Conservation (phyloP, 768 basidiomycete species). For the Boletus vinaceobasis region DNA sequence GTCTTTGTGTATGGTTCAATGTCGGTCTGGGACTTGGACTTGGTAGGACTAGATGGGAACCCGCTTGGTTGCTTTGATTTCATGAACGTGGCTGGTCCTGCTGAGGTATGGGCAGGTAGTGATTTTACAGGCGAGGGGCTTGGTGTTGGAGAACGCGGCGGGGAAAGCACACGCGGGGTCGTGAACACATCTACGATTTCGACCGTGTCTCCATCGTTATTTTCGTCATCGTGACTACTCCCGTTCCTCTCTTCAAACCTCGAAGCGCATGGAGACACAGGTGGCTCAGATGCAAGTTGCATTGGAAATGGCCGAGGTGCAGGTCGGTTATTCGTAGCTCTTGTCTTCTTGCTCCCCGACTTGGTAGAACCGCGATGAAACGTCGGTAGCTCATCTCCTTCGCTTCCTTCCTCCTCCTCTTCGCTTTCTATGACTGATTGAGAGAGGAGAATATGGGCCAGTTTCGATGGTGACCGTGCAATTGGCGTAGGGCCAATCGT, state of each 20-base stretch:
- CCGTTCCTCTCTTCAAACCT: not conserved
- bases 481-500: not conserved
- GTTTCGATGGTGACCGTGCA: constrained; percentile 13
- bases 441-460: constrained; percentile 8
- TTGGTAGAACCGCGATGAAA: constrained; percentile 15
- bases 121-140: constrained; percentile 12
- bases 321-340: not conserved
- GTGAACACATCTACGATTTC: constrained; percentile 22
- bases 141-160: constrained; percentile 20
- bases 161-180: constrained; percentile 18
- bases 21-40: not conserved
- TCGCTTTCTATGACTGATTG: constrained; percentile 7
- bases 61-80: not conserved
- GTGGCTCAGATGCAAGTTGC: constrained; percentile 7
- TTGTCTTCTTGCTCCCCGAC: not conserved
- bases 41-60: constrained; percentile 16
- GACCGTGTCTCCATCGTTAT: not conserved
- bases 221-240: not conserved
- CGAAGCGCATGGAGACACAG: not conserved
- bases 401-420: constrained; percentile 7
- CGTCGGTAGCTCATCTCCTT: constrained; percentile 16
- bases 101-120: not conserved
- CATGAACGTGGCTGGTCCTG: not conserved
- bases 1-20: not conserved
- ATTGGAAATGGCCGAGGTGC: constrained; percentile 28